Evolutionary conservation across 768 basidiomycete species (phyloP), one percentile per base, ranked within the genome.

Genomic region (Phaffia australis): DNA sequence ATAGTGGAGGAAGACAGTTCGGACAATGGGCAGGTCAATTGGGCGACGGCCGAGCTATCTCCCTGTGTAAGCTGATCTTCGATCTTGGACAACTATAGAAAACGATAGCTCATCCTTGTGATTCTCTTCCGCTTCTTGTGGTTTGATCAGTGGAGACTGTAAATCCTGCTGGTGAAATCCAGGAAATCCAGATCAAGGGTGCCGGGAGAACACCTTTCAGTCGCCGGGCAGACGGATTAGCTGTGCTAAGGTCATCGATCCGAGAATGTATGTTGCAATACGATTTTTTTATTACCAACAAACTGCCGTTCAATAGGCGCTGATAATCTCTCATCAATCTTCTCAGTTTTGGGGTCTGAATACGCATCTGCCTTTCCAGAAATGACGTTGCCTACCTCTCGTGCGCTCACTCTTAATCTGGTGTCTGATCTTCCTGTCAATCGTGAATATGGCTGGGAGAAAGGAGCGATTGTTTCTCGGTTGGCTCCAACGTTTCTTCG

Each of bases 1-100:
- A 42, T 42, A 42, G 35, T 30, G 49, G 60, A 47, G 68, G 69
- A 0, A 74, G 76, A 68, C 75, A 76, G 67, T 77, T 78, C 55
- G 76, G 76, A 6, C 30, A 56, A 2, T 97, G 87, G 85, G 93
- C 95, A 0, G 91, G 92, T 29, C 95, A 97, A 46, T 51, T 56
- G 4, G 95, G 95, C 16, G 94, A 98, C 72, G 95, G 95, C 0
- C 82, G 95, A 21, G 94, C 95, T 0, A 88, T 90, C n/a, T 88
- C 88, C 11, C 83, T 99, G 60, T 77, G 84, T 84, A 71, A 70
- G 82, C 77, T 57, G 6, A 59, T 32, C 46, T 15, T 56, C 62
- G 21, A 15, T 27, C 21, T 56, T 7, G 32, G n/a, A 46, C n/a
- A 35, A 3, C 42, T 14, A 32, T 59, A 42, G 16, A 2, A 42